These are phyloP conservation scores for Periconia macrospinosa DNA, from an alignment of 2,329 filamentous ascomycete genomes.

Conservation along the genomic window DNA sequence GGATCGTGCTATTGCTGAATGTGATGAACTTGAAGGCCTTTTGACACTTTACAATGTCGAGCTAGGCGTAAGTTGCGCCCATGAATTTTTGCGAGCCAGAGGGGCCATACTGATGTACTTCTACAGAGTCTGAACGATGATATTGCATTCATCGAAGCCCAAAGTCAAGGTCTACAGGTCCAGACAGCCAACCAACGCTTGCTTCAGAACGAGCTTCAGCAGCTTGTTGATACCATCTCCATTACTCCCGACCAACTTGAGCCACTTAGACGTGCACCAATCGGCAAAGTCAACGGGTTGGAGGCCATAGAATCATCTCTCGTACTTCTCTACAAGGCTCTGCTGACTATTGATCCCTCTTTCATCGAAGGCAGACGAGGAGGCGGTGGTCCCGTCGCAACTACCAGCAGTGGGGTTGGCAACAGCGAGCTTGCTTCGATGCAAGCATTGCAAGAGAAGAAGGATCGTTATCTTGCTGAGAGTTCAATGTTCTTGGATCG, in stretches of 20 bases:
- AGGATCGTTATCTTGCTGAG: conserved; percentile 81
- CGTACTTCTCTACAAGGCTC: conserved; percentile 83
- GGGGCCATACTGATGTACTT: conserved; percentile 21
- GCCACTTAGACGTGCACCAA: conserved; percentile 70
- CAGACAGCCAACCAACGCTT: conserved; percentile 97
- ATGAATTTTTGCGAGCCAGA: conserved; percentile 7
- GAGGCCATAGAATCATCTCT: conserved; percentile 77
- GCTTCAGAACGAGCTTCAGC: conserved; percentile 84
- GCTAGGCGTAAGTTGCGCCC: conserved; percentile 68
- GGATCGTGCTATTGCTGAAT: conserved; percentile 89
- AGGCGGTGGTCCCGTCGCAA: conserved; percentile 35
- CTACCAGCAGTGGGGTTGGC: conserved; percentile 60
- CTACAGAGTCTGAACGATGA: conserved; percentile 86
- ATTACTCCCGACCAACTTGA: conserved; percentile 78
- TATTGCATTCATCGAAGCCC: conserved; percentile 95
- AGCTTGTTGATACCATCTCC: conserved; percentile 85
- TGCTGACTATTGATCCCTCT: conserved; percentile 88
- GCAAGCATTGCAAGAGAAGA: conserved; percentile 93
- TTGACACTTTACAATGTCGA: conserved; percentile 94
- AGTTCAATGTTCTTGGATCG: conserved; percentile 76
- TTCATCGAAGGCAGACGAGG: conserved; percentile 58
- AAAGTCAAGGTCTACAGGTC: conserved; percentile 94
- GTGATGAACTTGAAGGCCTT: conserved; percentile 92
- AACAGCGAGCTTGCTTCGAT: conserved; percentile 80
- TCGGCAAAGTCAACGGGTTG: conserved; percentile 71